Evolutionary conservation across 2,329 filamentous ascomycete genomes (phyloP).

Genomic region (Epichloe hybrida): DNA sequence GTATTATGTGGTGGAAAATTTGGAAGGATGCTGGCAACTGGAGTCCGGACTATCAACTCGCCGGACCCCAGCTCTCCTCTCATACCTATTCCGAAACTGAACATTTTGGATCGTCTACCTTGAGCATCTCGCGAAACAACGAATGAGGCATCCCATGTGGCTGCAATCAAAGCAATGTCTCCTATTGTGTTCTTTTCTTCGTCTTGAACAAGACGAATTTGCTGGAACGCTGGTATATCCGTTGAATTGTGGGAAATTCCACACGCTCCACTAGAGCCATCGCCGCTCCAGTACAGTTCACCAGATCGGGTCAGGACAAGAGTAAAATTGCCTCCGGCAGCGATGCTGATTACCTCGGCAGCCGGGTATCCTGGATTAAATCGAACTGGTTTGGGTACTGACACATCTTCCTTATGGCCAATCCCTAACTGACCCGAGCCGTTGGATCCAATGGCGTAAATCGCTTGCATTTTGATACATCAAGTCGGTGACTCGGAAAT

Average conservation of each 20-base stretch:
- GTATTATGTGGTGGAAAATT: conserved; percentile 50
- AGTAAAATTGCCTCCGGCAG: conserved; percentile 77
- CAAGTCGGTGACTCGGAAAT: not conserved
- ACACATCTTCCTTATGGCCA: conserved; percentile 57
- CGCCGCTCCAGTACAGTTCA: conserved; percentile 51
- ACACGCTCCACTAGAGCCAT: conserved; percentile 40
- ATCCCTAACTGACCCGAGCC: conserved; percentile 63
- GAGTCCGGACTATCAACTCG: conserved; percentile 32
- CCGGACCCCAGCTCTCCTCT: conserved; percentile 64
- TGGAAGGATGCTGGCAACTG: conserved; percentile 34
- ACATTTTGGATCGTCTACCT: conserved; percentile 36
- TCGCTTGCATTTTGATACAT: conserved; percentile 25
- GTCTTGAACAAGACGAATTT: conserved; percentile 21
- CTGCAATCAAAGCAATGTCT: conserved; percentile 37
- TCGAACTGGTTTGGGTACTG: conserved; percentile 47
- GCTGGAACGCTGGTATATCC: conserved; percentile 24
- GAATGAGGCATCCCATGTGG: conserved; percentile 67
- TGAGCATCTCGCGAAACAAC: conserved; percentile 37
- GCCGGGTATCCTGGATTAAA: conserved; percentile 32
- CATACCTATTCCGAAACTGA: conserved; percentile 49
- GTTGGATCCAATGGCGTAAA: conserved; percentile 65
- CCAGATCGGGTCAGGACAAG: conserved; percentile 52
- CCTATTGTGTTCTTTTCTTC: conserved; percentile 14
- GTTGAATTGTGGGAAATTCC: conserved; percentile 24
- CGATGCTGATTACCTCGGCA: conserved; percentile 25